Base-by-base conservation (phyloP, 352 stramenopile species). In the Phytophthora tubulina region DNA sequence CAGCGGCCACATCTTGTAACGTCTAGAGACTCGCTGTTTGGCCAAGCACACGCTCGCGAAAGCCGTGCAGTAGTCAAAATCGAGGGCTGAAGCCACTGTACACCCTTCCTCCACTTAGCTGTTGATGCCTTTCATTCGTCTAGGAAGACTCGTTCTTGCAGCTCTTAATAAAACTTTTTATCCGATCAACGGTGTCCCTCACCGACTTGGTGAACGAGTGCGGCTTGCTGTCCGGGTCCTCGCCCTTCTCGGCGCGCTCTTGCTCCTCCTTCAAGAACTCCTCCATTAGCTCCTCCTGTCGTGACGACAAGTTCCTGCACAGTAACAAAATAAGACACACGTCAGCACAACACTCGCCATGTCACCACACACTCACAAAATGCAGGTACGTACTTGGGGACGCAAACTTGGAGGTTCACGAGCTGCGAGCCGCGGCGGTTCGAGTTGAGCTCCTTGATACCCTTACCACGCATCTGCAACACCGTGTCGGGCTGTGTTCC, bases 381-480 rank as follows among this genome's bases (percentile, higher is more conserved):
- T 38, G 21, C 17, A 64, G 27, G 8, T 53, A 89, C 83, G 74
- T 86, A 95, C 82, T 96, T 98, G 57, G 97, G 97, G 50, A 99
- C 93, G 68, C 98, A 81, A 54, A 99, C 89, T 76, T 99, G 97
- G 33, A 99, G 64, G 68, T 99, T 98, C 36, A 99, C 97, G 46
- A 99, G 85, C 79, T 99, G 98, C 74, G 98, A 98, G 51, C 97
- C 98, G 35, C 94, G 86, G 62, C 91, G 88, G 66, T 87, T 91
- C 51, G 93, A 96, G 72, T 97, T 97, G 62, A 99, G 85, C 56
- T 97, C 84, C 67, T 97, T 97, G 57, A 99, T 98, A 51, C 97
- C 97, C 79, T 99, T 99, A 45, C 96, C 95, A 49, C 97, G 90
- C 75, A 99, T 96, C 75, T 99, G 91, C 33, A 99, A 82, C 67